These are phyloP conservation scores for Lasiosphaeria hispida DNA, from an alignment of 495 filamentous ascomycete genomes.

Conservation along the genomic window DNA sequence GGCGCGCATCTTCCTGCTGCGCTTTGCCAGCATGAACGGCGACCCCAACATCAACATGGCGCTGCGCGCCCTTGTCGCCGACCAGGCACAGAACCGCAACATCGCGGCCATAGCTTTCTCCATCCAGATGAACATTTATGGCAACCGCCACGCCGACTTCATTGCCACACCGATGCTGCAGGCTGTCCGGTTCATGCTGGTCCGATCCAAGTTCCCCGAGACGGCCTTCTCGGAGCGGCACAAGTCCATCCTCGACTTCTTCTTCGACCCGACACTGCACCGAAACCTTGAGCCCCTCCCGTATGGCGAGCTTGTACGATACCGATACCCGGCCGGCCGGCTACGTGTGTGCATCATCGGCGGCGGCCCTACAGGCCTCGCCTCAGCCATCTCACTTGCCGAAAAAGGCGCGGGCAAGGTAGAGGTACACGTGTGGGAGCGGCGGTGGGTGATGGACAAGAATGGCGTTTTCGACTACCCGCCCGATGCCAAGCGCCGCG, in stretches of 20 bases:
- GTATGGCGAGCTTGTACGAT: slow-evolving; percentile 23
- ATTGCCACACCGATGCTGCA: slow-evolving; percentile 32
- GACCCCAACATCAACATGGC: slow-evolving; percentile 19
- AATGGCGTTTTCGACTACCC: slow-evolving; percentile 30
- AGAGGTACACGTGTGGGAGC: slow-evolving; percentile 36
- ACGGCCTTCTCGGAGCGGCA: slow-evolving; percentile 22
- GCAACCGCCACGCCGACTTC: slow-evolving; percentile 33
- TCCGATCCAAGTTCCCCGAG: slow-evolving; percentile 32
- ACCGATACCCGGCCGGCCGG: slow-evolving; percentile 32
- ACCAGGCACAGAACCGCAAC: slow-evolving; percentile 19
- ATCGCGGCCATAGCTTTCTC: slow-evolving; percentile 27
- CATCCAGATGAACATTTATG: slow-evolving; percentile 30
- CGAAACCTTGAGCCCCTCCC: slow-evolving; percentile 30
- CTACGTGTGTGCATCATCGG: slow-evolving; percentile 34
- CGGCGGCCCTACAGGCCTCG: slow-evolving; percentile 35
- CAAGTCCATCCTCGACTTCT: slow-evolving; percentile 34
- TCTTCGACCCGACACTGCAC: slow-evolving; percentile 38
- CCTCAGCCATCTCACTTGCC: slow-evolving; percentile 37
- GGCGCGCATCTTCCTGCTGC: slow-evolving; percentile 32
- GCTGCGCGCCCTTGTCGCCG: slow-evolving; percentile 26
- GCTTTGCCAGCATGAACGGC: slow-evolving; percentile 28
- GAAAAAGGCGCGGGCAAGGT: slow-evolving; percentile 33
- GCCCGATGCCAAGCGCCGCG: slow-evolving; percentile 24
- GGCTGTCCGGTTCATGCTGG: slow-evolving; percentile 35
- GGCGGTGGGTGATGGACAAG: slow-evolving; percentile 25